Percentiles rank a stretch among this genome's conserved stretches.
These are phyloP conservation scores for Quercus lobata DNA, from an alignment of 331 rosid genomes.

Conservation along the genomic window DNA sequence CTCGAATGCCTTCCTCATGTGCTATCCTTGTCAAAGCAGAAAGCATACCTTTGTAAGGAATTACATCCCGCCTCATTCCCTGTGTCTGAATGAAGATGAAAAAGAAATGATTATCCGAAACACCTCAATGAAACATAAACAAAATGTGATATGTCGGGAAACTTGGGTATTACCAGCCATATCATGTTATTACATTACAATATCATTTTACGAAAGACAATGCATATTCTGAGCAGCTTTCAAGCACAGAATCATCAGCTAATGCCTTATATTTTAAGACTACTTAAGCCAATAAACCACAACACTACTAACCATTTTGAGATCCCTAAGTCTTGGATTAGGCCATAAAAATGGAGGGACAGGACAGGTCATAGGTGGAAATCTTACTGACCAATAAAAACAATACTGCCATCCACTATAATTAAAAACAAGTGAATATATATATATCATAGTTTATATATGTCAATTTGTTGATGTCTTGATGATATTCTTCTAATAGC, in stretches of 20 bases:
- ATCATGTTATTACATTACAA: background rate
- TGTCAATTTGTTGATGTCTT: too few species aligned
- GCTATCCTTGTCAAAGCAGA: conserved; percentile 84
- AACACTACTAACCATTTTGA: background rate
- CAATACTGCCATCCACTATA: background rate
- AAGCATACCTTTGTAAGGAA: conserved; percentile 81
- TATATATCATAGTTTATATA: too few species aligned
- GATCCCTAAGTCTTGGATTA: background rate
- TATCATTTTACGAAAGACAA: background rate
- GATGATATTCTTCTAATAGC: too few species aligned
- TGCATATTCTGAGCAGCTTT: background rate
- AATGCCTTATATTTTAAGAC: background rate
- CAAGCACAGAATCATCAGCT: conserved; percentile 5
- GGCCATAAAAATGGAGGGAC: background rate
- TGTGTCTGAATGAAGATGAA: conserved; percentile 52
- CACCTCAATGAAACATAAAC: background rate
- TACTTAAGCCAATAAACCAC: background rate
- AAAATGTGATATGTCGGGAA: background rate
- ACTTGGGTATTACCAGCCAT: background rate
- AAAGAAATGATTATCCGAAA: conserved; percentile 18
- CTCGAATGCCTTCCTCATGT: conserved; percentile 87
- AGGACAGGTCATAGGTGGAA: background rate
- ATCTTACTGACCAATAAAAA: background rate
- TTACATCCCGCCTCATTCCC: conserved; percentile 85
- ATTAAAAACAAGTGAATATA: background rate